Evolutionary conservation across 805 yeast genomes (phyloP), one percentile per base, ranked within the genome.

Genomic region (Ogataea methanolica): DNA sequence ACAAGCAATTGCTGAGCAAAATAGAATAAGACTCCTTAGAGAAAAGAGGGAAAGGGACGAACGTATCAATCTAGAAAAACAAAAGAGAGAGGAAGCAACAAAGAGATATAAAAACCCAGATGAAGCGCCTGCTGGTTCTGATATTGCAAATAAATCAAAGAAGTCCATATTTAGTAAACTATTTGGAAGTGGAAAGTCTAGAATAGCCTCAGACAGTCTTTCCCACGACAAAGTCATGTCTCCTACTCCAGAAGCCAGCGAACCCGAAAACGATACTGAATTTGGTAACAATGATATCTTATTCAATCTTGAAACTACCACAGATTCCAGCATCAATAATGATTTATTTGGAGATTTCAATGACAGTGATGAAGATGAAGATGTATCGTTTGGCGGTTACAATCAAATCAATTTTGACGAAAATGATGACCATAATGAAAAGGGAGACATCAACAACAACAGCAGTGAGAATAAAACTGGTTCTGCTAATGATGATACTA

Each of bases 181-280:
- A 11, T 63, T 63, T 43, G 60, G 63, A 2, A 21, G 45, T 6
- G 47, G 53, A 21, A 63, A 63, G 42, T 58, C 64, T 21, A 63
- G 60, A 34, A 63, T 63, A 33, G 58, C 68, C 0, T 51, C 58
- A 4, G 67, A 63, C 42, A 55, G 51, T 45, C 26, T 60, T 5
- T 62, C 66, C 1, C 63, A 62, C 46, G 53, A 51, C 23, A 48
- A 43, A 33, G 33, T 54, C 15, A 40, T 37, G 8, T 19, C 37
- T 17, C 39, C 41, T 17, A 26, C 36, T 17, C 19, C 39, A 23
- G 21, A 29, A 31, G n/a, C 19, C 23, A 42, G 7, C 11, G 37
- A n/a, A n/a, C 4, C 4, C 7, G 21, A 17, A 23, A 4, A 9
- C 9, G 11, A 23, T 22, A 19, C 29, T 36, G 40, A 26, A 4